Conservation (phyloP, 208 protist genomes). For the Wallacemonas sp. region DNA sequence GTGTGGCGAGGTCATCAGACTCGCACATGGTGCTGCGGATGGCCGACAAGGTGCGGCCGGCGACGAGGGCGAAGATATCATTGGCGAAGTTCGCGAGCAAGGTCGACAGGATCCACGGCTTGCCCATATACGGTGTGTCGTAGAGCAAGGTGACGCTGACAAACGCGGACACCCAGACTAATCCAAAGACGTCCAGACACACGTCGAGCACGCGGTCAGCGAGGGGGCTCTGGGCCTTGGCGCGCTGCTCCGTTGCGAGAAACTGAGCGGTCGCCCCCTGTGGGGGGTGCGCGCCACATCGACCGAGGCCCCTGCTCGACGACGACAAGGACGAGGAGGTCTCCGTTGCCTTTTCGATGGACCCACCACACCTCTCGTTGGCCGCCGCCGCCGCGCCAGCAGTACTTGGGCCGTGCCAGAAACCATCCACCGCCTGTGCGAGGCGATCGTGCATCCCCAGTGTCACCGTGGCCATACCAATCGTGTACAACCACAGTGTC, state of each 20-base stretch:
- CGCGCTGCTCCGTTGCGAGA: slow-evolving; percentile 50
- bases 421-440: slow-evolving; percentile 34
- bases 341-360: too few species aligned
- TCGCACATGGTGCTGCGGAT: slow-evolving; percentile 9
- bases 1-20: background rate
- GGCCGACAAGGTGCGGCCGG: slow-evolving; percentile 40
- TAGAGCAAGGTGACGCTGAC: slow-evolving; percentile 57
- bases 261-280: slow-evolving; percentile 42
- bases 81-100: slow-evolving; percentile 78
- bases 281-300: background rate
- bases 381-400: background rate
- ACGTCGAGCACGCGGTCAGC: slow-evolving; percentile 81
- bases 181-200: slow-evolving; percentile 84
- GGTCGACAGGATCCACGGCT: slow-evolving; percentile 55
- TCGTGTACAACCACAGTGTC: slow-evolving; percentile 54
- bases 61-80: slow-evolving; percentile 77
- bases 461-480: slow-evolving; percentile 63
- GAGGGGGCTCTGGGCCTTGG: slow-evolving; percentile 58
- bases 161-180: slow-evolving; percentile 75
- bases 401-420: background rate
- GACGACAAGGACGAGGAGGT: background rate
- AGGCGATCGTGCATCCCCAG: slow-evolving; percentile 50
- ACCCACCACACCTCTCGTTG: too few species aligned
- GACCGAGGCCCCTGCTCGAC: background rate
- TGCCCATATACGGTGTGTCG: slow-evolving; percentile 45